Evolutionary conservation across 495 filamentous ascomycete species (phyloP), one percentile per base, ranked within the genome.

Genomic region (Daldinia concentrica): DNA sequence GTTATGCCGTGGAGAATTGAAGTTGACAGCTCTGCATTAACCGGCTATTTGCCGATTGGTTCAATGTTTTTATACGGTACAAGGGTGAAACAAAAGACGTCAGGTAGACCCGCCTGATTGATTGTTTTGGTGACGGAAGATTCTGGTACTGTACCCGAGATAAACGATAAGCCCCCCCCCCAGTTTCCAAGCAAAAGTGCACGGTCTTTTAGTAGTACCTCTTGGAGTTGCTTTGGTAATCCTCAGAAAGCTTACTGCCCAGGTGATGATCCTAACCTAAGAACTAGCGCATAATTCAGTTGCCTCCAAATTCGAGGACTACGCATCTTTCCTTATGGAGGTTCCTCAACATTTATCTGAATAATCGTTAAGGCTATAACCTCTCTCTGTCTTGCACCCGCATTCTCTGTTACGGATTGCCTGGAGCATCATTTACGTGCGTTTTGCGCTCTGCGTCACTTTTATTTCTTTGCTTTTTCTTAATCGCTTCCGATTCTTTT

Each of bases 251-350:
- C 43, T 48, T 48, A 48, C 17, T 48, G 43, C 34, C 12, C 34
- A 36, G 12, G 5, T 36, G 34, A 48, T 54, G 29, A 30, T 54
- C 48, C 24, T 36, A 36, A 36, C 34, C 7, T 30, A 54, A 24
- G 12, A 27, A 54, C 51, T 54, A 54, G 51, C 34, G 22, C 19
- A 32, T 39, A 41, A 58, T 12, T 22, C 12, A 58, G 56, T 37
- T 34, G 32, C 56, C 56, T 41, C 56, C 19, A 39, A 58, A 60
- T 1, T 45, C 37, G 19, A 60, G 57, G 14, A 45, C 27, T 45
- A 60, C 57, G 37, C 57, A 60, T 17, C 22, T 24, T 60, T 41
- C 19, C 26, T 34, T 45, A 60, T 60, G 24, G 30, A 32, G 55
- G 1, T 39, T 58, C 19, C 19, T 58, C 55, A 58, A 34, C 32